These are phyloP conservation scores for Trametes maxima DNA, from an alignment of 768 basidiomycete species.

Conservation along the genomic window DNA sequence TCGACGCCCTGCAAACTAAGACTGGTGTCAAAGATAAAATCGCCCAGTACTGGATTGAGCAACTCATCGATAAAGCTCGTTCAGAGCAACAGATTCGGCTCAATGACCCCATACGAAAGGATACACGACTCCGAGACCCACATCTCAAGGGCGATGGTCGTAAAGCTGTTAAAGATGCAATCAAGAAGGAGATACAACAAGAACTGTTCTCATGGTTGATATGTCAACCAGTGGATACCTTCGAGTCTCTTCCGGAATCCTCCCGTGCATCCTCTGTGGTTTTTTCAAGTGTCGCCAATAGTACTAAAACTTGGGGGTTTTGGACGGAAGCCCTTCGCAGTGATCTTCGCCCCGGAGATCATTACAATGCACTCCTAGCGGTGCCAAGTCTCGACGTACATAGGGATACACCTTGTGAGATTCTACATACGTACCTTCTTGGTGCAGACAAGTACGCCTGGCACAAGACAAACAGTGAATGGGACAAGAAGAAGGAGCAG, in stretches of 20 bases:
- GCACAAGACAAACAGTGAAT: constrained; percentile 38
- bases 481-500: constrained; percentile 32
- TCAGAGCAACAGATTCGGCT: neutral
- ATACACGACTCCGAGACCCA: too few relatives aligned
- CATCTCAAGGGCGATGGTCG: too few relatives aligned
- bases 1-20: constrained; percentile 34
- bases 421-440: constrained; percentile 48
- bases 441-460: constrained; percentile 48
- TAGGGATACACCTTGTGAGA: constrained; percentile 39
- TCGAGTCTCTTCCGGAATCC: constrained; percentile 2
- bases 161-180: too few relatives aligned
- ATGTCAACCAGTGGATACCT: neutral
- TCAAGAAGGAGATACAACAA: constrained; percentile 22
- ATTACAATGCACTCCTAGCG: neutral
- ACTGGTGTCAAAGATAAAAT: constrained; percentile 44
- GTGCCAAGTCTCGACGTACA: constrained; percentile 28
- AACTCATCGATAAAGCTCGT: constrained; percentile 26
- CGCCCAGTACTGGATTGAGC: constrained; percentile 43
- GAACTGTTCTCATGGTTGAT: constrained; percentile 7
- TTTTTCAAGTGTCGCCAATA: neutral
- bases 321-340: neutral
- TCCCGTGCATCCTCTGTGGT: neutral
- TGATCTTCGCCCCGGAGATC: too few relatives aligned
- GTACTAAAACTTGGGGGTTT: neutral
- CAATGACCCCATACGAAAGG: neutral